phyloP scores from a whole-genome alignment of 2,329 filamentous ascomycete genomes.

The Fusarium armeniacum region DNA sequence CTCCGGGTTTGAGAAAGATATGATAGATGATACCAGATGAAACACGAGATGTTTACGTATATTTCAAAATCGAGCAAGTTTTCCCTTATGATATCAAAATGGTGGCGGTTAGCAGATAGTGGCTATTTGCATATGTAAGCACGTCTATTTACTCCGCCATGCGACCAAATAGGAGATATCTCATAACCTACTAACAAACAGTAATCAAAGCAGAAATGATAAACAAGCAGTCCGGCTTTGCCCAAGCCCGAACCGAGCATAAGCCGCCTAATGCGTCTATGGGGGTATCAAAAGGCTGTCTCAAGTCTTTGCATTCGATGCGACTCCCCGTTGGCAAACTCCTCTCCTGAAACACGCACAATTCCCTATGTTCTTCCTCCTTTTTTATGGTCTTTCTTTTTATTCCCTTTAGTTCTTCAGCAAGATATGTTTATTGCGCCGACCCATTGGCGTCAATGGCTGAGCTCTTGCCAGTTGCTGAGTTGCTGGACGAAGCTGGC shows the following conservation, averaged over 20 bases:
- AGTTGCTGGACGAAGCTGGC: conserved; percentile 44
- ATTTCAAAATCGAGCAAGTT: neutral
- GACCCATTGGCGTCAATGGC: conserved; percentile 60
- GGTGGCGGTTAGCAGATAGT: neutral
- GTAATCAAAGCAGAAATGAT: conserved; percentile 30
- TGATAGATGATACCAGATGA: conserved; percentile 37
- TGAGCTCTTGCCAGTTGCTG: conserved; percentile 51
- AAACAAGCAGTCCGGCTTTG: conserved; percentile 36
- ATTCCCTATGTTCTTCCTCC: conserved; percentile 5
- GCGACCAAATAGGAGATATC: conserved; percentile 15
- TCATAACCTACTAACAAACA: conserved; percentile 8
- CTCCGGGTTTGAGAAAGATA: conserved; percentile 25
- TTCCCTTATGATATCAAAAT: neutral
- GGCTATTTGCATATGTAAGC: neutral
- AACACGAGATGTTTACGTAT: conserved; percentile 22
- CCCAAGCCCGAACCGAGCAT: conserved; percentile 38
- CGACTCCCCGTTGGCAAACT: conserved; percentile 46
- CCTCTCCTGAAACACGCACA: conserved; percentile 20
- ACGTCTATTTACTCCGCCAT: conserved; percentile 33
- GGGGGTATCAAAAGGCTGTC: conserved; percentile 52
- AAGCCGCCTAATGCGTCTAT: conserved; percentile 54
- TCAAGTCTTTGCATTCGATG: conserved; percentile 46
- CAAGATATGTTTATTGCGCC: conserved; percentile 52
- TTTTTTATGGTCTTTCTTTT: neutral
- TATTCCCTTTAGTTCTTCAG: neutral